Base-by-base conservation (phyloP, 148 eudicot genomes). In the Arctostaphylos glauca region DNA sequence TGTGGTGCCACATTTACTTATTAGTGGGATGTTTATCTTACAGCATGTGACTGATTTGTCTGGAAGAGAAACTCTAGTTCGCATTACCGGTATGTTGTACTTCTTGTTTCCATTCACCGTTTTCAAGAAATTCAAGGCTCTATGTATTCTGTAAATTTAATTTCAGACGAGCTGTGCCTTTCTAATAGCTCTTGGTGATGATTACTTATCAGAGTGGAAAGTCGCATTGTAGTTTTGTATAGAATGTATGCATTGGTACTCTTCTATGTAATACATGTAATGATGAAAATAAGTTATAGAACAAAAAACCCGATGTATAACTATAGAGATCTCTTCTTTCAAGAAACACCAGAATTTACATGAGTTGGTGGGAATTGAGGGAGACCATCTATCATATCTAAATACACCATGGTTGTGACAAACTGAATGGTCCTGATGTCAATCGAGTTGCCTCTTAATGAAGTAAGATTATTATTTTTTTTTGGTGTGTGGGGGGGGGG, bases 1-100 rank as follows among this genome's bases (percentile, higher is more conserved):
- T n/a, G n/a, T n/a, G n/a, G n/a, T n/a, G n/a, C n/a, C n/a, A n/a
- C n/a, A n/a, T n/a, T n/a, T n/a, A n/a, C n/a, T n/a, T 91, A 94
- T 94, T n/a, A n/a, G n/a, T n/a, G n/a, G n/a, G n/a, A n/a, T n/a
- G n/a, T n/a, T n/a, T n/a, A n/a, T n/a, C n/a, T n/a, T n/a, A n/a
- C n/a, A n/a, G n/a, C 98, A 92, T 82, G 92, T 94, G 21, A 94
- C 95, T 55, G 98, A 92, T 90, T 83, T 94, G 81, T 92, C 97
- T 71, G 95, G 97, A 54, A 88, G 95, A 84, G 98, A 94, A 88
- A 94, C 98, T 48, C 83, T 94, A 85, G 94, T 92, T 81, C 93
- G 98, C 75, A 89, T 94, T 74, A 94, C 97, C 54, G 97, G 97
- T 94, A 79, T 48, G 53, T 62, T 44, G 67, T 31, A 31, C 38